A percentile compares a stretch with the other conserved stretches of the same genome.
Conservation (phyloP, 768 basidiomycete species). For the Ramaria rubella region DNA sequence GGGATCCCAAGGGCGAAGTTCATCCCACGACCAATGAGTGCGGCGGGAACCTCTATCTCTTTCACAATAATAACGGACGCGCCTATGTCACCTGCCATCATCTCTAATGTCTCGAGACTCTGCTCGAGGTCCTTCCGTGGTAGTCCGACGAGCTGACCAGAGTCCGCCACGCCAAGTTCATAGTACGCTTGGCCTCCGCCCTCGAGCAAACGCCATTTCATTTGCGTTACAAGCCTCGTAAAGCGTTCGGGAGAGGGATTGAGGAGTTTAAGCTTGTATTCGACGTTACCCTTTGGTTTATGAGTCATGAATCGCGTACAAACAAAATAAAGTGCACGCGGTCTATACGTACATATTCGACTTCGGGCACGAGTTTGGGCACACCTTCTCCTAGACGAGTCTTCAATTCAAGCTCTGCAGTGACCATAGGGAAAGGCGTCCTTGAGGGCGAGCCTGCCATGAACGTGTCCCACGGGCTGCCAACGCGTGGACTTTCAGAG, state of each 20-base stretch:
- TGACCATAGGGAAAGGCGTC: constrained; percentile 24
- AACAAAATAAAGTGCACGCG: background rate
- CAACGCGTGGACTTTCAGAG: constrained; percentile 71
- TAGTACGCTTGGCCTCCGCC: constrained; percentile 82
- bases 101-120: constrained; percentile 80
- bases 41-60: constrained; percentile 70
- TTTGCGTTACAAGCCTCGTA: constrained; percentile 82
- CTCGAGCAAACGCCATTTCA: constrained; percentile 90
- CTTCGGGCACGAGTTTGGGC: constrained; percentile 69
- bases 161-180: constrained; percentile 80
- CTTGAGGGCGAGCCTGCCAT: constrained; percentile 45
- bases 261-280: constrained; percentile 90
- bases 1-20: background rate
- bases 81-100: constrained; percentile 92
- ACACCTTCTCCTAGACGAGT: constrained; percentile 29
- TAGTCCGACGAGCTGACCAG: constrained; percentile 81
- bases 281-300: constrained; percentile 65
- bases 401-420: constrained; percentile 23
- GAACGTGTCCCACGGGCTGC: constrained; percentile 78
- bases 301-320: background rate
- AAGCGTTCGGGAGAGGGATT: constrained; percentile 72
- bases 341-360: constrained; percentile 44
- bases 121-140: constrained; percentile 64
- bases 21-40: background rate
- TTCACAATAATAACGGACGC: constrained; percentile 88